These are phyloP conservation scores for Megacollybia platyphylla DNA, from an alignment of 1,284 basidiomycete species.

Conservation along the genomic window DNA sequence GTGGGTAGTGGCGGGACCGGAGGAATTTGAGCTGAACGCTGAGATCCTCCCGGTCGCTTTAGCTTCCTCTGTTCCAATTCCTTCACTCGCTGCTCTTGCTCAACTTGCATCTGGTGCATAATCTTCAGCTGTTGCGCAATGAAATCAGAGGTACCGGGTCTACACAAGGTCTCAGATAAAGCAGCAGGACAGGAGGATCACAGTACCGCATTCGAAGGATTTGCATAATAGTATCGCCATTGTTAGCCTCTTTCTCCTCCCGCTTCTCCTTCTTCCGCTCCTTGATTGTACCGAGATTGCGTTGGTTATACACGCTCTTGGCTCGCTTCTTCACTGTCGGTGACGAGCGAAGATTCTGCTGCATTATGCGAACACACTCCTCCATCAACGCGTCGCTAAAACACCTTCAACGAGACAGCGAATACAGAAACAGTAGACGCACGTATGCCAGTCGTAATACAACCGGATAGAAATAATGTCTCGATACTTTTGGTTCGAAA, in stretches of 20 bases:
- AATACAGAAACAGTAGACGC: constrained; percentile 15
- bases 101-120: constrained; percentile 60
- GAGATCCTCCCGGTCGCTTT: constrained; percentile 20
- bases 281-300: constrained; percentile 92
- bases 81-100: constrained; percentile 54
- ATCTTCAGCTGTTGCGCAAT: constrained; percentile 80
- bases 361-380: constrained; percentile 91
- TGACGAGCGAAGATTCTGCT: constrained; percentile 61
- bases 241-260: constrained; percentile 59
- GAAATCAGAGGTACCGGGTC: constrained; percentile 78
- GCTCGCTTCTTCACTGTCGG: constrained; percentile 77
- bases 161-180: constrained; percentile 14
- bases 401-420: constrained; percentile 5
- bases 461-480: constrained; percentile 83
- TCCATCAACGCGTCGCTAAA: constrained; percentile 83
- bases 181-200: not conserved
- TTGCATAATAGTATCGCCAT: constrained; percentile 83
- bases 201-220: constrained; percentile 87
- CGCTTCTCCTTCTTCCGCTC: constrained; percentile 90
- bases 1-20: not conserved
- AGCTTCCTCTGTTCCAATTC: constrained; percentile 41
- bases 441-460: constrained; percentile 92
- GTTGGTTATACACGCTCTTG: constrained; percentile 83
- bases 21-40: not conserved
- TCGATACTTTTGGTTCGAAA: constrained; percentile 96